Evolutionary conservation across 805 yeast genomes (phyloP), one percentile per base, ranked within the genome.

Genomic region (Cyberlindnera meyerae): DNA sequence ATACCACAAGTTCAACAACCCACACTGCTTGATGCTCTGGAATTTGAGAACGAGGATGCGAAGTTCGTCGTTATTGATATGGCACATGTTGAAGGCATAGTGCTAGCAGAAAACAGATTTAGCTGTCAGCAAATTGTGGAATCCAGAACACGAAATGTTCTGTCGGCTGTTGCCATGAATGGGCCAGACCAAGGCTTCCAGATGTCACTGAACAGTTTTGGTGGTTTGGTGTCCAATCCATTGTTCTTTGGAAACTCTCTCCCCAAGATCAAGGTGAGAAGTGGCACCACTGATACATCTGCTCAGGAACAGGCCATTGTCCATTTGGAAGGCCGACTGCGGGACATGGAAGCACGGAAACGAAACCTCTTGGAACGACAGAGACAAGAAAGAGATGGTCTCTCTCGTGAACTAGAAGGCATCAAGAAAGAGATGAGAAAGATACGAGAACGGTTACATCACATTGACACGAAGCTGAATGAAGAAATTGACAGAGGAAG

Each of bases 31-130:
- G 94, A 87, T 54, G 75, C 72, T 6, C 51, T 93, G 22, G 66
- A 70, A 7, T 67, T 84, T 38, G 62, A 67, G 0, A 65, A 78
- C 41, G 75, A 73, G 28, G 70, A 71, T 27, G 68, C 80, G 8
- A 68, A 71, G 48, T 79, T 75, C 47, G 61, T 81, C 2, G 56
- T 88, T 31, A 78, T 88, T 34, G 96, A 85, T 58, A 45, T 68
- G 4, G 67, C 68, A 27, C 66, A 61, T 29, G 69, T 84, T 31
- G 95, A 89, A 51, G 65, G 70, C 9, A 61, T 71, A 1, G 61
- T 82, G 0, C 55, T 88, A 27, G 65, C 76, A 13, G 66, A 69
- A 2, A 64, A 75, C 35, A 66, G 77, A 44, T 47, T 54, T 2
- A 69, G 66, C 11, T 90, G 84, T 0, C 76, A 74, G 45, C 37